Base-by-base conservation (phyloP, 2,329 filamentous ascomycete genomes). In the Penicillium verrucosum region DNA sequence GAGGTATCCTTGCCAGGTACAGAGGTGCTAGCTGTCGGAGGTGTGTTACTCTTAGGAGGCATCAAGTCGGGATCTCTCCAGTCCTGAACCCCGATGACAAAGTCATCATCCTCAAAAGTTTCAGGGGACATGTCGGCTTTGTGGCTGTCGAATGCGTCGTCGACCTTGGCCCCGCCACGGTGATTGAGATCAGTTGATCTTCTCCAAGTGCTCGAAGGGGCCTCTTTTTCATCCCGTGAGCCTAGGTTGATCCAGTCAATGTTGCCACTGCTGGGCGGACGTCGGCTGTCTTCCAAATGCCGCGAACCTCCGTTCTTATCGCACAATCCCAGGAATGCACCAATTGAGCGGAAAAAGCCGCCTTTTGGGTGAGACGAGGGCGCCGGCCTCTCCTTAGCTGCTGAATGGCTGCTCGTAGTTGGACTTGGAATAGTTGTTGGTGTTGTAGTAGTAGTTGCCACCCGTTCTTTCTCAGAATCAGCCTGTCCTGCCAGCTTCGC, bases 71-170 rank as follows among this genome's bases (percentile, higher is more conserved):
- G 88, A 70, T 94, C 90, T 63, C 89, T 83, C 90, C 90, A 93
- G 69, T 94, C 90, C 63, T 94, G 89, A 12, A 92, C 85, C n/a
- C 89, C 90, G 65, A 93, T 92, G 43, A 89, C 82, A 69, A 92
- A 93, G 55, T 82, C 84, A 70, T 91, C 87, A 45, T 78, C 70
- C 61, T 76, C 75, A 11, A 64, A 56, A 40, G 64, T 65, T 21
- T 65, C 63, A n/a, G 70, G 60, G 9, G 65, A 58, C 32, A 65
- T 59, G 8, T 65, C 68, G 2, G 66, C 50, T 8, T 67, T 64
- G 27, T 67, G 67, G 18, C 59, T 57, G 27, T 60, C 54, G 16
- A 51, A 25, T n/a, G 38, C 56, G 29, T 52, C 47, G 10, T 56
- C 59, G 1, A 37, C 7, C 44, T 64, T 66, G 44, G 32, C 52